Base-by-base conservation (phyloP, 2,329 filamentous ascomycete species). In the Pseudogymnoascus sp. region DNA sequence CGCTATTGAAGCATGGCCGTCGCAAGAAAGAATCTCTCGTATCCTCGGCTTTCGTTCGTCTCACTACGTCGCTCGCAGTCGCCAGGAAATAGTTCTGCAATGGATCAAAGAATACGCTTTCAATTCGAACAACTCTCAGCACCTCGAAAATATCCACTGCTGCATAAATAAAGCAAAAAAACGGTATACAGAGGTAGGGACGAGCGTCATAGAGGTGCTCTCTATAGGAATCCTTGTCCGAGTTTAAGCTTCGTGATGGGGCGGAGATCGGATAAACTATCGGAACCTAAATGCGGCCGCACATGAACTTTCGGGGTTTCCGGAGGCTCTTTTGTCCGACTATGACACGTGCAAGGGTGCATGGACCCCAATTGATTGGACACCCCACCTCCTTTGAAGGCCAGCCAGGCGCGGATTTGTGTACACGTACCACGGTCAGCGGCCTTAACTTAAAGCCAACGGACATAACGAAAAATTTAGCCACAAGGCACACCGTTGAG, bases 381-480 rank as follows among this genome's bases (percentile, higher is more conserved):
- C 51, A 57, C 51, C 51, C 51, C 51, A 28, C 51, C 51, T 34
- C 51, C 25, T 19, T 57, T 34, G 14, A 57, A 57, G 51, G 51
- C 51, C 51, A 57, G 28, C 7, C 28, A 57, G 28, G 51, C 16
- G 31, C 11, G 16, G 25, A 34, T 34, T 34, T 19, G 16, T 57
- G 51, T 34, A 34, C 51, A 57, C 51, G 51, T 57, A 57, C 51
- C 28, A 34, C 28, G 8, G 6, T 7, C 51, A 57, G 28, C 51
- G 51, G 51, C 28, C 51, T 57, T 57, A 57, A 57, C 51, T 57
- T 57, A 57, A 57, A 57, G 28, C 51, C 51, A 19, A 57, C 51
- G 51, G 51, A 57, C 51, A 57, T 57, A 57, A 57, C 51, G 28
- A 57, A 57, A 57, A 51, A 57, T 14, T 45, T 23, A 57, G 51